These are phyloP conservation scores for Apiospora kogelbergensis DNA, from an alignment of 2,329 filamentous ascomycete species.

Conservation along the genomic window DNA sequence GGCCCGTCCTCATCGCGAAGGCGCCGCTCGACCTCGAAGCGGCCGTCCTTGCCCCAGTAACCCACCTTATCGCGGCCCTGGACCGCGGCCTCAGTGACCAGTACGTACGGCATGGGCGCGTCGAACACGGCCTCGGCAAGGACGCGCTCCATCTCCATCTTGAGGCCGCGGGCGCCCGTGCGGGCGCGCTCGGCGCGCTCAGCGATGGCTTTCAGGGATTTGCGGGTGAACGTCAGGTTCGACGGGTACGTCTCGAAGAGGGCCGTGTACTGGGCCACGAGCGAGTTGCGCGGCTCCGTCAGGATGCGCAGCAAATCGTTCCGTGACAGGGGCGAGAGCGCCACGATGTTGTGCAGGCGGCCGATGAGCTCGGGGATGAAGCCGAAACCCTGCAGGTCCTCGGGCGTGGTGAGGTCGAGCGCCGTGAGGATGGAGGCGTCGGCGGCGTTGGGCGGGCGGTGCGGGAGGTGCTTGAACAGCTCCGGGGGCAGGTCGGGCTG, in stretches of 20 bases:
- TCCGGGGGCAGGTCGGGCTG: conserved; percentile 66
- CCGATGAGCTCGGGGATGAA: conserved; percentile 96
- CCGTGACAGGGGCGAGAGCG: conserved; percentile 72
- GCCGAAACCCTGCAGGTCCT: conserved; percentile 79
- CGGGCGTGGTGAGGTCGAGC: conserved; percentile 72
- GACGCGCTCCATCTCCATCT: conserved; percentile 79
- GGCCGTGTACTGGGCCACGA: conserved; percentile 85
- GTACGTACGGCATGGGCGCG: conserved; percentile 72
- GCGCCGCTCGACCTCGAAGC: conserved; percentile 67
- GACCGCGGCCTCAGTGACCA: conserved; percentile 71
- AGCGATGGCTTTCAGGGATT: conserved; percentile 79
- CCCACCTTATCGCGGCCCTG: conserved; percentile 57
- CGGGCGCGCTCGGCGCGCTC: conserved; percentile 57
- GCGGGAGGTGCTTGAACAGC: conserved; percentile 55
- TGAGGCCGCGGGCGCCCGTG: conserved; percentile 77
- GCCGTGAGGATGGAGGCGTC: conserved; percentile 47
- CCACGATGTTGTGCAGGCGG: conserved; percentile 87
- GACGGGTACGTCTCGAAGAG: conserved; percentile 81
- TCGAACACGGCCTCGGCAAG: conserved; percentile 81
- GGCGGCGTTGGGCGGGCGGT: conserved; percentile 41
- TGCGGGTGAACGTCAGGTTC: conserved; percentile 78
- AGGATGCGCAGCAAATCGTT: conserved; percentile 78
- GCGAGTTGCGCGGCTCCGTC: conserved; percentile 86
- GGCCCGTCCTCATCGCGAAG: conserved; percentile 61
- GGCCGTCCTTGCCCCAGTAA: conserved; percentile 70